Evolutionary conservation across 129 eudicot species (phyloP), one percentile per base, ranked within the genome.

Genomic region (Pittosporum tobira): DNA sequence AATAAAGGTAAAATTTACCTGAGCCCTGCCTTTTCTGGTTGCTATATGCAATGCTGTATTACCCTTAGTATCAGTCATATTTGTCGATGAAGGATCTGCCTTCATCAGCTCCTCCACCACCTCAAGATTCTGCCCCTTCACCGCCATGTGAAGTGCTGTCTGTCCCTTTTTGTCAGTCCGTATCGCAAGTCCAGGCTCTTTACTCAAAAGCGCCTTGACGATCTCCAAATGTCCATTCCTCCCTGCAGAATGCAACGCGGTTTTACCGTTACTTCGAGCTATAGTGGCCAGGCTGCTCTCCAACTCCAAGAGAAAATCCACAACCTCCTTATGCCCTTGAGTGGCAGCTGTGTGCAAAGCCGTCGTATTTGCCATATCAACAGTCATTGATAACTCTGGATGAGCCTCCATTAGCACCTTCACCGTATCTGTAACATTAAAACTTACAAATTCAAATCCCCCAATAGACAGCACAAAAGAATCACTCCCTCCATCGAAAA

Each of bases 21-120:
- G 88, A 70, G 55, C 71, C 49, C 94, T 81, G 45, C 91, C 99
- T 73, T 93, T 93, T 15, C 96, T 78, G 0, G 99, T 40, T 8
- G 99, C 96, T 3, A 81, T 75, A 71, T 93, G 99, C 84, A 93
- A 72, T 2, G 94, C 84, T 1, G 99, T 78, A 62, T 93, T 93
- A 24, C 96, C 94, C 79, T 93, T 93, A 0, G 49, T 81, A 48
- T 93, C 99, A 2, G 73, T 83, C 72, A 93, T 64, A 48, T 84
- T 87, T 47, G 87, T 53, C 24, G 68, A 56, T 15, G 74, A 67
- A 20, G 86, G 84, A 68, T 87, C 85, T 10, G 59, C 82, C 68
- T 65, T 71, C 3, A 79, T 81, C 43, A 93, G 81, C 63, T 70
- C 85, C 68, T 74, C 88, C 9, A 93, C 96, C 27, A 93, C 84